Evolutionary conservation across 805 yeast genomes (phyloP), one percentile per base, ranked within the genome.

Genomic region (Sporopachydermia lactativora): DNA sequence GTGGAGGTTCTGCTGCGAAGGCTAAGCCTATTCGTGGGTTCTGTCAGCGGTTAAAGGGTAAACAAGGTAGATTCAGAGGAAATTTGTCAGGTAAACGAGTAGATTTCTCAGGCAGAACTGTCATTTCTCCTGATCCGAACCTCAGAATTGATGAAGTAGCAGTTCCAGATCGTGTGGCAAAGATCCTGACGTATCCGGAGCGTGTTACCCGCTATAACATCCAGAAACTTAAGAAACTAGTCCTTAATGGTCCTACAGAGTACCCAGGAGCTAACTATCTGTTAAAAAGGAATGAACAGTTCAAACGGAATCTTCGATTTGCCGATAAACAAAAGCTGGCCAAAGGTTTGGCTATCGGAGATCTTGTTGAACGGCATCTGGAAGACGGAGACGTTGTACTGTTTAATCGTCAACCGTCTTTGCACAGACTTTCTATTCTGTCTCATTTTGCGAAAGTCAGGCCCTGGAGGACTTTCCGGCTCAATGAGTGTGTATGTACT

Each of bases 61-160:
- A 92, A 51, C 97, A 92, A 63, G 99, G 99, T 54, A 80, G 99
- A 57, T 94, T 92, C 65, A 75, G 99, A 68, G 99, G 99, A 49
- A 92, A 92, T 55, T 65, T 92, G 51, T 86, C 96, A 1, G 99
- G 99, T 61, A 92, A 92, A 61, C 82, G 99, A 67, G 99, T 92
- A 17, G 99, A 92, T 61, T 92, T 92, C 57, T 86, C 96, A 0
- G 98, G 94, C 39, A 76, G 99, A 66, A 92, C 98, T 0, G 99
- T 92, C 50, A 92, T 92, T 54, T 89, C 97, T 2, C 98, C 98
- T 2, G 99, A 92, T 65, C 99, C 99, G 31, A 92, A 92, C 57
- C 65, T 92, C 51, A 70, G 81, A 18, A 84, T 92, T 47, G 97
- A 92, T 61, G 96, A 92, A 61, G 99, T 92, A 35, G 98, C 98